Percentiles rank a stretch among this genome's conserved stretches.
Evolutionary conservation across 441 rosid genomes (phyloP).

Genomic region (Isatis lusitanica): DNA sequence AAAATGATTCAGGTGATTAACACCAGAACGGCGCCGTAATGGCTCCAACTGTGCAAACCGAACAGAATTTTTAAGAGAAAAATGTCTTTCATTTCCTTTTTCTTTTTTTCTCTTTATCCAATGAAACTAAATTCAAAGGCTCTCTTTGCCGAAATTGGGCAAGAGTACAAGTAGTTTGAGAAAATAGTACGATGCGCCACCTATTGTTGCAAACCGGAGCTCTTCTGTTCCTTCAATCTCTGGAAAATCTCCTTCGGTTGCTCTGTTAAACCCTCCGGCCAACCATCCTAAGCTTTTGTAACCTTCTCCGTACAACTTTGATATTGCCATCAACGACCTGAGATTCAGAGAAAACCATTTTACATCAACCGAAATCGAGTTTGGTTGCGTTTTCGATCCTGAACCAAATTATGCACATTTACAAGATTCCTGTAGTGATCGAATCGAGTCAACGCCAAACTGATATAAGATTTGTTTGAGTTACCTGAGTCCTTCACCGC

Average conservation of each 20-base stretch:
- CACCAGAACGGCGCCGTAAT: not conserved
- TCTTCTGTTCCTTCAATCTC: conserved; percentile 70
- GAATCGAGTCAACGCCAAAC: not conserved
- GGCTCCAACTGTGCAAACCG: not conserved
- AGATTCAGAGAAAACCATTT: not conserved
- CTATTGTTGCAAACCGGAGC: conserved; percentile 80
- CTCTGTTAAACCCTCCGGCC: conserved; percentile 75
- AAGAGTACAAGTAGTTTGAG: conserved; percentile 60
- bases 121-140: conserved; percentile 2
- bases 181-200: conserved; percentile 76
- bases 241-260: conserved; percentile 58
- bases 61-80: not conserved
- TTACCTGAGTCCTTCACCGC: conserved; percentile 95
- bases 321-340: conserved; percentile 73
- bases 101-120: not conserved
- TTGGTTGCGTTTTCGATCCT: not conserved
- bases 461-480: not conserved
- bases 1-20: not conserved
- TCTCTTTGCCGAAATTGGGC: conserved; percentile 45
- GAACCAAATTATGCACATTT: not conserved
- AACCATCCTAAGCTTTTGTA: conserved; percentile 82
- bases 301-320: conserved; percentile 58
- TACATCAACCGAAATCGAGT: not conserved
- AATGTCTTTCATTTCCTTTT: not conserved
- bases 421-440: not conserved